phyloP scores from a whole-genome alignment of 257 asterid genomes.

The Vinca minor region DNA sequence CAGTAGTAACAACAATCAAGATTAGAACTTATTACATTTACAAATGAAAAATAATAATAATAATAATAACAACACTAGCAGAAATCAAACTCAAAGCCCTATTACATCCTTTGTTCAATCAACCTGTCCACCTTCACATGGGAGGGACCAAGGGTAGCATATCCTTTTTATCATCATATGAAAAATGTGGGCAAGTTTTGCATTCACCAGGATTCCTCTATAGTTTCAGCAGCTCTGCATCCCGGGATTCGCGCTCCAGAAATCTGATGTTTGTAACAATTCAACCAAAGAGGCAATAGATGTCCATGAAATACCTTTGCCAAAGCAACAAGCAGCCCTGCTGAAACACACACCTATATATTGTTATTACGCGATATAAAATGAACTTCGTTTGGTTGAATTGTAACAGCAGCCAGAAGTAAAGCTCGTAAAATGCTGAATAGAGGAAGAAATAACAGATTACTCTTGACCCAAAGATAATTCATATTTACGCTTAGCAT shows the following conservation, averaged over 20 bases:
- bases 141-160: no score
- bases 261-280: not conserved
- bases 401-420: not conserved
- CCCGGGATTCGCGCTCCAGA: not conserved
- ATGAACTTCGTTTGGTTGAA: no score
- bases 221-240: not conserved
- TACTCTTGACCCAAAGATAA: not conserved
- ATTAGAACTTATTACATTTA: not conserved
- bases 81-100: not conserved
- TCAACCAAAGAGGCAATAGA: not conserved
- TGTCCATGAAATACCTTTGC: not conserved
- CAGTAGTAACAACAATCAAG: not conserved
- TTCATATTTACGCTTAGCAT: no score
- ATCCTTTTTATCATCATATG: not conserved
- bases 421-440: not conserved
- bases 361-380: not conserved
- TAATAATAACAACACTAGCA: not conserved
- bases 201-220: not conserved
- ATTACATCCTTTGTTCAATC: not conserved
- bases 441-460: not conserved
- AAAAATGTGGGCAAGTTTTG: not conserved
- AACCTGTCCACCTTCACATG: conserved; percentile 3
- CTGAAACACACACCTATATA: not conserved
- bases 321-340: not conserved
- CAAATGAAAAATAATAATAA: not conserved